Base-by-base conservation (phyloP, 2,329 filamentous ascomycete genomes). In the Cladosporium oxysporum region DNA sequence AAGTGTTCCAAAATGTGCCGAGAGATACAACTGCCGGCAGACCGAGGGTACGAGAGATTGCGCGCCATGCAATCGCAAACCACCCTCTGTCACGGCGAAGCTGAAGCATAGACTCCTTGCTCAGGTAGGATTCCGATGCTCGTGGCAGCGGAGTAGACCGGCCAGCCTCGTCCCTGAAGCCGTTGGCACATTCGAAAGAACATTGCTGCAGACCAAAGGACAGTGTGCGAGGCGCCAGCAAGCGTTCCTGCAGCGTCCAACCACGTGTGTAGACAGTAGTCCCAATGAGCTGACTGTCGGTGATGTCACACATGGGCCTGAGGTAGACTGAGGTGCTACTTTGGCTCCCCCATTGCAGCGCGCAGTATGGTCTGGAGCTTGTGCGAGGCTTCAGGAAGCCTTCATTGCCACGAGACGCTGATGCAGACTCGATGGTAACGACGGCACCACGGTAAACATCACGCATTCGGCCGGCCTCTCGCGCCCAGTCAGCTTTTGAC, bases 221-320 rank as follows among this genome's bases (percentile, higher is more conserved):
- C n/a, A 69, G 47, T 16, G 67, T 67, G 21, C 66, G 47, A 5
- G 67, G 63, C 5, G 67, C 58, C 14, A 69, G 59, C 11, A 69
- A 44, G 21, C 66, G 41, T 58, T 67, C 67, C 31, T 67, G 67
- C 37, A 67, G 49, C 2, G 62, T 65, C 67, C 67, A 69, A 4
- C 59, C 67, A 35, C 67, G 66, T 41, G 55, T 66, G n/a, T 31
- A 52, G 11, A 66, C 52, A 29, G 37, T 59, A 3, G 65, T 57
- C 12, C 62, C 62, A 21, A 66, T 31, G 2, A 68, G 44, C 21
- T 66, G 64, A 11, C 28, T 68, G 33, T 64, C 59, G 11, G 58
- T 41, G 14, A 66, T 28, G 21, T 58, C 55, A 11, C 18, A 33
- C n/a, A 57, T 58, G 18, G 64, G 59, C 10, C 41, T 47, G 8